A percentile compares a stretch with the other conserved stretches of the same genome.
Evolutionary conservation across 139 green algal species (phyloP).

Genomic region (Pseudopediastrum boryanum): DNA sequence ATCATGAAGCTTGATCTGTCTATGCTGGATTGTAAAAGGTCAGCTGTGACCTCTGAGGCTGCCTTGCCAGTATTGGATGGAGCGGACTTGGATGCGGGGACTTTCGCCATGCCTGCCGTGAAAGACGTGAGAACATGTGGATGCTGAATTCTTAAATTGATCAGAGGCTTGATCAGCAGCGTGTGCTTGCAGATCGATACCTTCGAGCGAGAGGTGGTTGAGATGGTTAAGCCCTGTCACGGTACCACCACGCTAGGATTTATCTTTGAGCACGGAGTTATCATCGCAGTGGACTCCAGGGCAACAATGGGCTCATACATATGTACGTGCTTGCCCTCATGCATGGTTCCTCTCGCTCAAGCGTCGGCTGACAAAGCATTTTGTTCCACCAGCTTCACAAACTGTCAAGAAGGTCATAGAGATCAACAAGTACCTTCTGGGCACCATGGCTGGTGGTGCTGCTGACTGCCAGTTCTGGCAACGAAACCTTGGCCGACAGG

Average conservation of each 20-base stretch:
- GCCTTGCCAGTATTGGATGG: background rate
- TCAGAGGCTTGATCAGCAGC: background rate
- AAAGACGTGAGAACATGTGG: conserved; percentile 35
- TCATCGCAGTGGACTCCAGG: conserved; percentile 98
- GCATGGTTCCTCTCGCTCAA: background rate
- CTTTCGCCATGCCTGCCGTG: conserved; percentile 54
- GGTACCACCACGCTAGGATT: conserved; percentile 99
- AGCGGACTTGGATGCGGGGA: background rate
- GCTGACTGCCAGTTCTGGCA: conserved; percentile 99
- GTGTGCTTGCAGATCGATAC: conserved; percentile 78
- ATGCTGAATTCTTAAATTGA: background rate
- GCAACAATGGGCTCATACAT: conserved; percentile 98
- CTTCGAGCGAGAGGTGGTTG: conserved; percentile 93
- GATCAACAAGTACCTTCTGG: conserved; percentile 98
- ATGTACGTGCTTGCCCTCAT: conserved; percentile 61
- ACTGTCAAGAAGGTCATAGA: conserved; percentile 99
- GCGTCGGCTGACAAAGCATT: no score
- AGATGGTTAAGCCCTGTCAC: conserved; percentile 96
- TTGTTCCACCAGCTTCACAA: conserved; percentile 84
- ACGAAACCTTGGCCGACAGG: conserved; percentile 89
- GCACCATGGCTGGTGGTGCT: conserved; percentile 98
- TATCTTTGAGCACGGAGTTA: conserved; percentile 95
- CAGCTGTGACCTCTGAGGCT: background rate
- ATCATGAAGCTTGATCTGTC: conserved; percentile 45
- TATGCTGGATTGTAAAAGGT: conserved; percentile 20